Percentiles rank a stretch among this genome's conserved stretches.
Conservation (phyloP, 2,329 filamentous ascomycete species). For the Dendrostoma leiphaemia region DNA sequence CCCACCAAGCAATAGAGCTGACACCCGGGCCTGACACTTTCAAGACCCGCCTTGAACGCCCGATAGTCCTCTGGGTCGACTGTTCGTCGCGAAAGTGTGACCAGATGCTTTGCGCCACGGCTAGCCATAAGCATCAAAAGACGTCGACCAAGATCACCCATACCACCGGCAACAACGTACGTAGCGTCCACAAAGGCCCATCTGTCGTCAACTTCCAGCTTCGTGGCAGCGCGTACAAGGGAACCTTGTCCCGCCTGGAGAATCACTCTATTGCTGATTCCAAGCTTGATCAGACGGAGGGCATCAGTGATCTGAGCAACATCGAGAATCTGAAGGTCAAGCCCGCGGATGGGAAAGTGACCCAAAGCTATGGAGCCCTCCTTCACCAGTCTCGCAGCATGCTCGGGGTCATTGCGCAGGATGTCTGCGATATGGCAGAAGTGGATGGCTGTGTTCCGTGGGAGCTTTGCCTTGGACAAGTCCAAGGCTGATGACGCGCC, state of each 20-base stretch:
- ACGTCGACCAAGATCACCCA: conserved; percentile 22
- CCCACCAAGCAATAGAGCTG: background rate
- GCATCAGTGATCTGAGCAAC: background rate
- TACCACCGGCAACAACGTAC: conserved; percentile 20
- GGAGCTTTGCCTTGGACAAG: too few relatives aligned
- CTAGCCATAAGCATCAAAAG: conserved; percentile 17
- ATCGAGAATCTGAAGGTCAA: background rate
- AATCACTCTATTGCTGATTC: background rate
- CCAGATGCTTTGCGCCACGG: conserved; percentile 20
- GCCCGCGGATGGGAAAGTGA: background rate
- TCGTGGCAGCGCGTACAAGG: too few relatives aligned
- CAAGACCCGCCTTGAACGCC: background rate
- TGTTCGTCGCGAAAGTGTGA: conserved; percentile 19
- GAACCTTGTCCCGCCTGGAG: conserved; percentile 6
- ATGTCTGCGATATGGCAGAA: background rate
- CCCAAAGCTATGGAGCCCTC: background rate
- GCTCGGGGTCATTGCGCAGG: background rate
- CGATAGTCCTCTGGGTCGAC: background rate
- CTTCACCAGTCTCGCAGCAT: background rate
- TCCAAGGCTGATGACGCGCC: too few relatives aligned
- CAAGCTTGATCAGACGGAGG: conserved; percentile 12
- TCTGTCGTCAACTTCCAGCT: too few relatives aligned
- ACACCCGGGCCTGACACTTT: background rate
- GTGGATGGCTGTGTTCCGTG: background rate
- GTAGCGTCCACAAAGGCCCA: conserved; percentile 12